phyloP scores from a whole-genome alignment of 2,329 filamentous ascomycete species.

The Scytalidium sp. region DNA sequence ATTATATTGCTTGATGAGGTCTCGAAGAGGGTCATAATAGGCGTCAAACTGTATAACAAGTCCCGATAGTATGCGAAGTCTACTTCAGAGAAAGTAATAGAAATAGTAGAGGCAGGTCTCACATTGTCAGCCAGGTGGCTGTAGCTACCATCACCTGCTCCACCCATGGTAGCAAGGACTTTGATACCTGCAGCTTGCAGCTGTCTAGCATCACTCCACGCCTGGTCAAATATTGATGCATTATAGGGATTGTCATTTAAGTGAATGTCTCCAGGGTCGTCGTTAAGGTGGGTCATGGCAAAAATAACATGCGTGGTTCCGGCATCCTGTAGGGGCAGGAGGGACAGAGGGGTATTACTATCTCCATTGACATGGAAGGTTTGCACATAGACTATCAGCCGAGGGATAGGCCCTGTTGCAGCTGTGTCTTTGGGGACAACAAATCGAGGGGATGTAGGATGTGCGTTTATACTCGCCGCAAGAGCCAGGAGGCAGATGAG shows the following conservation, averaged over 20 bases:
- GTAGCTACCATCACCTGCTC: slow-evolving; percentile 53
- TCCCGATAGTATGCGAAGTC: not conserved
- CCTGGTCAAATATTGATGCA: slow-evolving; percentile 60
- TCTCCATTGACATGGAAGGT: slow-evolving; percentile 53
- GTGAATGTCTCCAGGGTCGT: slow-evolving; percentile 45
- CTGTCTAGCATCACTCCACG: slow-evolving; percentile 76
- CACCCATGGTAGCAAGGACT: slow-evolving; percentile 83
- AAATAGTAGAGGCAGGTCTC: slow-evolving; percentile 4
- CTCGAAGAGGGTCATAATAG: slow-evolving; percentile 66
- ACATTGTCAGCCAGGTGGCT: slow-evolving; percentile 36
- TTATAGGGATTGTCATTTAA: slow-evolving; percentile 78
- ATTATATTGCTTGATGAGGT: slow-evolving; percentile 55
- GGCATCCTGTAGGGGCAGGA: slow-evolving; percentile 56
- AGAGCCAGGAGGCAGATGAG: not conserved
- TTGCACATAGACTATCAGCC: slow-evolving; percentile 59
- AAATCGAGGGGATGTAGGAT: too few species aligned
- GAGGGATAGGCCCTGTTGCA: slow-evolving; percentile 13
- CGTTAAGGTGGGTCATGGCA: slow-evolving; percentile 81
- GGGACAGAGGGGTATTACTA: slow-evolving; percentile 49
- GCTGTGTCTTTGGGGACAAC: not conserved
- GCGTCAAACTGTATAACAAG: slow-evolving; percentile 56
- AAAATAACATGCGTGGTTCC: slow-evolving; percentile 79
- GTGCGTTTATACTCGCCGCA: not conserved
- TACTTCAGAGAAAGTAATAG: not conserved
- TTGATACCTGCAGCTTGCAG: slow-evolving; percentile 73